These are phyloP conservation scores for Garcia nutans DNA, from an alignment of 345 rosid genomes.

Conservation along the genomic window DNA sequence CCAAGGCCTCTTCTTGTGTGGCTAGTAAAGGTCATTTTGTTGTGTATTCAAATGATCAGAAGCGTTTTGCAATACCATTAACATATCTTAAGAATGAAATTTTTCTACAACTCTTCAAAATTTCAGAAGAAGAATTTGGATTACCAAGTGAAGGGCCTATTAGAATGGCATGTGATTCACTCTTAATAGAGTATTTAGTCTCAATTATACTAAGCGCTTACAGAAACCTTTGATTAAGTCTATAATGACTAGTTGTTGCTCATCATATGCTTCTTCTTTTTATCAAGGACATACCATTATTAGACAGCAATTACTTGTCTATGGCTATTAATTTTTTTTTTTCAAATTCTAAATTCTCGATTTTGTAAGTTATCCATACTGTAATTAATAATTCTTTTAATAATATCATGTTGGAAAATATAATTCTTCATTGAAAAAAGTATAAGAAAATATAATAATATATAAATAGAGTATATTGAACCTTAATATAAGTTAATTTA, in stretches of 20 bases:
- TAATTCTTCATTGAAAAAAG: no score
- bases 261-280: background rate
- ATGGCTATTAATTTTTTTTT: background rate
- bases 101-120: background rate
- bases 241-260: background rate
- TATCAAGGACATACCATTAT: background rate
- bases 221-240: background rate
- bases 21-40: constrained; percentile 17
- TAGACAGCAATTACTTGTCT: background rate
- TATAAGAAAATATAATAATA: no score
- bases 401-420: no score
- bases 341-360: background rate
- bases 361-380: background rate
- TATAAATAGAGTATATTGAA: no score
- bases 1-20: background rate
- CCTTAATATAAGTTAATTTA: no score
- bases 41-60: constrained; percentile 9
- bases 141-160: constrained; percentile 6
- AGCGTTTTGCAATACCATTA: constrained; percentile 11
- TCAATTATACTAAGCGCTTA: background rate
- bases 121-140: constrained; percentile 19
- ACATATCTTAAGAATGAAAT: background rate
- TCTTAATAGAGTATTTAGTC: background rate
- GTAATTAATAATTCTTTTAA: background rate
- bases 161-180: constrained; percentile 10